phyloP scores from a whole-genome alignment of 306 rosid species.

The Macrotyloma uniflorum region DNA sequence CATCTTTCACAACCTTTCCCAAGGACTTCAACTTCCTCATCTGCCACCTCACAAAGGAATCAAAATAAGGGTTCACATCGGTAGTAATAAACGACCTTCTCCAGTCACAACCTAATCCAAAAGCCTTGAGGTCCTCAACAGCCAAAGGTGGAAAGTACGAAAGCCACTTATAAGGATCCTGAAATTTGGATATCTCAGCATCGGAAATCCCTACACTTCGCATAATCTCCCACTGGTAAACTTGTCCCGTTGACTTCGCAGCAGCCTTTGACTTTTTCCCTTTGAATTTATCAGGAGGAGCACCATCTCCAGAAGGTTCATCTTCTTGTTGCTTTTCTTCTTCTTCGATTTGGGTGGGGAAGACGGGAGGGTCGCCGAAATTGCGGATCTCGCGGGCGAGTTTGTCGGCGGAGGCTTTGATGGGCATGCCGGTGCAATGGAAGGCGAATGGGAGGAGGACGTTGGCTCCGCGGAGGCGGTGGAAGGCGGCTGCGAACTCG shows the following conservation, averaged over 20 bases:
- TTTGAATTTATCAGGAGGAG: conserved; percentile 70
- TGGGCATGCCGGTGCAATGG: conserved; percentile 99
- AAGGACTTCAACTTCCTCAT: conserved; percentile 83
- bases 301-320: conserved; percentile 40
- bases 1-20: conserved; percentile 93
- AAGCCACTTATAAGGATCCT: conserved; percentile 83
- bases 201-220: conserved; percentile 87
- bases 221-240: conserved; percentile 92
- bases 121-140: conserved; percentile 87
- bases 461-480: conserved; percentile 81
- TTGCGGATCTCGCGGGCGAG: conserved; percentile 72
- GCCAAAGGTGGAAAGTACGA: conserved; percentile 88
- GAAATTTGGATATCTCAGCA: conserved; percentile 70
- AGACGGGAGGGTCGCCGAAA: conserved; percentile 79
- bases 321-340: conserved; percentile 45
- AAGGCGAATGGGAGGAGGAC: conserved; percentile 87
- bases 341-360: conserved; percentile 53
- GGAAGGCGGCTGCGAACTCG: conserved; percentile 89
- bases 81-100: conserved; percentile 90
- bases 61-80: conserved; percentile 73
- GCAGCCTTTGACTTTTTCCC: conserved; percentile 90
- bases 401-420: conserved; percentile 95
- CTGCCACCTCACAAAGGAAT: conserved; percentile 89
- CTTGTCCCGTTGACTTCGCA: conserved; percentile 71
- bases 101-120: conserved; percentile 97